Base-by-base conservation (phyloP, 1,139 yeast species). In the Nakaseomyces uthaithaninus region DNA sequence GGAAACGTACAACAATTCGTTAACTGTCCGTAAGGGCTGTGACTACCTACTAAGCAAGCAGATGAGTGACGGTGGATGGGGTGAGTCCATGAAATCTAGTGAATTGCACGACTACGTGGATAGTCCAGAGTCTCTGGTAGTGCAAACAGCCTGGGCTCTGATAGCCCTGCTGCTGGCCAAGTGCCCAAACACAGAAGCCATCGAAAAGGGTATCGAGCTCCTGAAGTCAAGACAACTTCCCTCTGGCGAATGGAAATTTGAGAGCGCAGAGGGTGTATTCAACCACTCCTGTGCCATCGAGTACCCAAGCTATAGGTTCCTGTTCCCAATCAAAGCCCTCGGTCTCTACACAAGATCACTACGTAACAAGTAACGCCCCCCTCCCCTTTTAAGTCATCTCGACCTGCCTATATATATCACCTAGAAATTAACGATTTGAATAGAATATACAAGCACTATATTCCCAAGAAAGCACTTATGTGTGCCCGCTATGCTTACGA, bases 211-310 rank as follows among this genome's bases (percentile, higher is more conserved):
- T 3, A 68, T 86, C 12, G 53, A 67, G 38, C 66, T 86, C 36
- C 58, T 93, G 40, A 76, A 85, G 71, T 54, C 66, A 2, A 68
- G 87, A 48, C 98, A 93, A 60, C 60, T 69, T 35, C 58, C 69
- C 0, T 75, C 79, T 22, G 99, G 99, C 1, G 94, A 86, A 50
- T 93, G 94, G 86, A 68, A 71, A 42, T 80, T 74, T 56, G 95
- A 91, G 57, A 83, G 77, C 39, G 77, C 84, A 18, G 97, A 91
- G 62, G 99, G 99, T 38, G 97, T 91, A 0, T 93, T 93, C 69
- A 93, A 93, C 60, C 96, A 91, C 56, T 78, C 86, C 31, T 77
- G 85, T 69, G 96, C 94, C 2, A 93, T 93, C 55, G 97, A 91
- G 60, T 93, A 93, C 59, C 98, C 98, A 34, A 83, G 86, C 49